These are phyloP conservation scores for Ensete ventricosum DNA, from an alignment of 176 grass and related monocot genomes.

Conservation along the genomic window DNA sequence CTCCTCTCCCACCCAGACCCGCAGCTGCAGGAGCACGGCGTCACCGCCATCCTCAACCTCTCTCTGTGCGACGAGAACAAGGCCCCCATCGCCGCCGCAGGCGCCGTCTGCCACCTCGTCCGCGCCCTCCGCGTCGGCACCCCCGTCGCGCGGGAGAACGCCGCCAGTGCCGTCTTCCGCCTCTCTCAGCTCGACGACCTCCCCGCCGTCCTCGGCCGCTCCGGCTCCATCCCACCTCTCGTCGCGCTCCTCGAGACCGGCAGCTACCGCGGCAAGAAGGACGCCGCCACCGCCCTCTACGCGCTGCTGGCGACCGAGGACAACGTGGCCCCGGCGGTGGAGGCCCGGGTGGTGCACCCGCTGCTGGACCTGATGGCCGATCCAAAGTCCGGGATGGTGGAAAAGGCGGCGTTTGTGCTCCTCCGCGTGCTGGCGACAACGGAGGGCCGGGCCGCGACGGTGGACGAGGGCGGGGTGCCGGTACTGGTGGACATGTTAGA, in stretches of 20 bases:
- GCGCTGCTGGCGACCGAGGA: constrained; percentile 43
- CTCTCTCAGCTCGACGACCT: constrained; percentile 6
- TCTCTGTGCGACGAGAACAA: constrained; percentile 93
- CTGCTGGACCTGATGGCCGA: constrained; percentile 91
- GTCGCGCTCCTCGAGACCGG: constrained; percentile 72
- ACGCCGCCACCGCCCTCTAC: constrained; percentile 77
- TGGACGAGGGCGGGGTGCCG: constrained; percentile 63
- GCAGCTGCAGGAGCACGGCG: constrained; percentile 65
- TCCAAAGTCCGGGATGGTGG: constrained; percentile 77
- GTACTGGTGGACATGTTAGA: constrained; percentile 97
- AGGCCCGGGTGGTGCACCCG: constrained; percentile 43
- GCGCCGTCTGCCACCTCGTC: constrained; percentile 63
- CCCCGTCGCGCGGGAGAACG: not conserved
- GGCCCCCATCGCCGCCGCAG: constrained; percentile 43
- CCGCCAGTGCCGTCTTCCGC: not conserved
- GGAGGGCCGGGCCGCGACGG: constrained; percentile 47
- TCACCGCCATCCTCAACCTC: constrained; percentile 88
- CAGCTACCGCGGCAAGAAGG: constrained; percentile 66
- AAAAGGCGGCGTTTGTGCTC: constrained; percentile 88
- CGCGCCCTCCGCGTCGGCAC: constrained; percentile 54
- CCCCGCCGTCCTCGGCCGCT: constrained; percentile 35
- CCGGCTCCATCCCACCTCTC: constrained; percentile 59
- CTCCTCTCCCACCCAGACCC: constrained; percentile 79
- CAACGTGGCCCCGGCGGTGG: constrained; percentile 48
- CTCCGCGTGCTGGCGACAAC: constrained; percentile 31